Conservation (phyloP, 495 filamentous ascomycete species). For the Lophiotrema nucula region DNA sequence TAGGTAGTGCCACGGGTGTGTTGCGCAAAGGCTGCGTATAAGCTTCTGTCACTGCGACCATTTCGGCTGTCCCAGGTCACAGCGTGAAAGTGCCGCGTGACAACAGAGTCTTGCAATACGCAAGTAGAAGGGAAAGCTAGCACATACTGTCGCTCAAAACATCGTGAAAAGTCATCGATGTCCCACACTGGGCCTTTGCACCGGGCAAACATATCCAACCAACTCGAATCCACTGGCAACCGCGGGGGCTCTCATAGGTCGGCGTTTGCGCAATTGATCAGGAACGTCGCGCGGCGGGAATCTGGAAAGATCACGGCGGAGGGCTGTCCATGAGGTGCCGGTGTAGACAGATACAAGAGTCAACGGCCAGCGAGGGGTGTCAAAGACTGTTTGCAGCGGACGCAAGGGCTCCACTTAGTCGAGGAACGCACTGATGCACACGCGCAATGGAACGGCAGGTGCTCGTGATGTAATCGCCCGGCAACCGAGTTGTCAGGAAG, state of each 20-base stretch:
- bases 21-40: no score
- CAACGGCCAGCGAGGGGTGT: not conserved
- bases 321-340: no score
- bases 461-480: not conserved
- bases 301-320: conserved; percentile 3
- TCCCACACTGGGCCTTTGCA: conserved; percentile 82
- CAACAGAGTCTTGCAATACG: no score
- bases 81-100: no score
- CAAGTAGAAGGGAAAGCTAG: not conserved
- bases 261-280: conserved; percentile 25
- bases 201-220: conserved; percentile 62
- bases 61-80: no score
- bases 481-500: no score
- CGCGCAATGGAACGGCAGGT: no score
- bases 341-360: conserved; percentile 12
- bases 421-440: no score
- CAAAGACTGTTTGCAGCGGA: no score
- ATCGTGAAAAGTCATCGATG: conserved; percentile 81
- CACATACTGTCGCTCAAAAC: conserved; percentile 84
- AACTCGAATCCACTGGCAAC: not conserved
- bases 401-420: no score
- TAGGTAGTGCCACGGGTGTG: not conserved
- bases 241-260: conserved; percentile 2
- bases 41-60: no score
- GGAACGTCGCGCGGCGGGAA: not conserved